These are phyloP conservation scores for Cordyceps pruinosa DNA, from an alignment of 2,329 filamentous ascomycete species.

Conservation along the genomic window DNA sequence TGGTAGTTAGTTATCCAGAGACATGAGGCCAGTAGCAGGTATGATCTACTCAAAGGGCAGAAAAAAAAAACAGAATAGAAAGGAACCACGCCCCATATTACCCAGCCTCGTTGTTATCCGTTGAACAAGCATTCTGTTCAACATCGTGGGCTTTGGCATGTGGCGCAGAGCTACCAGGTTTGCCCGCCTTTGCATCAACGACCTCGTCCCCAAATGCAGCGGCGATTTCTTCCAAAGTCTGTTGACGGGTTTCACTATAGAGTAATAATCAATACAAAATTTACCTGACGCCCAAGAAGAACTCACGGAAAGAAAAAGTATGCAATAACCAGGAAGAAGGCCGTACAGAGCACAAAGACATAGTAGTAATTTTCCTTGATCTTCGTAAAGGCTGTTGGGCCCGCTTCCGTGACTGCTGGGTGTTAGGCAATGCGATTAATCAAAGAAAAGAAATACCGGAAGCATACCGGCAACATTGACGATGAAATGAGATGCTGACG, in stretches of 20 bases:
- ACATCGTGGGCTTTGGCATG: background rate
- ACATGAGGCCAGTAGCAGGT: no score
- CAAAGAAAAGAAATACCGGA: no score
- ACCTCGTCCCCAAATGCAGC: constrained; percentile 41
- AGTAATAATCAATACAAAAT: background rate
- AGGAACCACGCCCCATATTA: background rate
- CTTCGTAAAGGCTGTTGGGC: constrained; percentile 48
- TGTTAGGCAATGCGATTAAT: background rate
- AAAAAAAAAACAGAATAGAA: background rate
- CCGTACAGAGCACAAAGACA: constrained; percentile 47
- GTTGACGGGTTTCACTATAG: constrained; percentile 35
- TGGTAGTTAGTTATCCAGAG: no score
- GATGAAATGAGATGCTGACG: constrained; percentile 45
- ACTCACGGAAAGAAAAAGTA: constrained; percentile 45
- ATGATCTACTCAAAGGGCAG: background rate
- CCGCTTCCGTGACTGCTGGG: constrained; percentile 42
- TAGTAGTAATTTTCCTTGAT: constrained; percentile 56
- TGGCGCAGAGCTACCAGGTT: background rate
- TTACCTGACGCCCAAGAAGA: background rate
- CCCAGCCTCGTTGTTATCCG: background rate
- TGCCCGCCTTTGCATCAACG: constrained; percentile 18
- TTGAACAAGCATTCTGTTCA: background rate
- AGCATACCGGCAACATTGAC: constrained; percentile 41
- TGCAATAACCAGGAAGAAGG: constrained; percentile 43
- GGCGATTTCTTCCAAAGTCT: constrained; percentile 42